Percentiles rank a stretch among this genome's conserved stretches.
These are phyloP conservation scores for Neohortaea acidophila DNA, from an alignment of 495 filamentous ascomycete genomes.

Conservation along the genomic window DNA sequence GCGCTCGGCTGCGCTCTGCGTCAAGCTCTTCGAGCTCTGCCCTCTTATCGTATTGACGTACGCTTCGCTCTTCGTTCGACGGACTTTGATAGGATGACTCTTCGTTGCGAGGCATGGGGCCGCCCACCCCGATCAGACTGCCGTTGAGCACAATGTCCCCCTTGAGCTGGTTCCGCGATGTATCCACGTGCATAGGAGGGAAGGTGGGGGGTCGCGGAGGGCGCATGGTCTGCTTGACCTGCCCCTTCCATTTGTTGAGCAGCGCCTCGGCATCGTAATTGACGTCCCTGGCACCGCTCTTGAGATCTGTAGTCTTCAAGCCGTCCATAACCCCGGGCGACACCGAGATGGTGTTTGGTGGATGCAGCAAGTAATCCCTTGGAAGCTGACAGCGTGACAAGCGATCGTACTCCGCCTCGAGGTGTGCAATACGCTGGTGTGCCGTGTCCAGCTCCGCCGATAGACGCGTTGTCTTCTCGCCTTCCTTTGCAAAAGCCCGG, in stretches of 20 bases:
- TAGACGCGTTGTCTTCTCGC: conserved; percentile 46
- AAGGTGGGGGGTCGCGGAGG: background rate
- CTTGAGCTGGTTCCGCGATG: background rate
- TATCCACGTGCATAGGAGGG: background rate
- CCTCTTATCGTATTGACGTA: too few relatives aligned
- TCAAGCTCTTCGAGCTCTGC: too few relatives aligned
- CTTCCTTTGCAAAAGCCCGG: conserved; percentile 51
- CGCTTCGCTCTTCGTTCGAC: too few relatives aligned
- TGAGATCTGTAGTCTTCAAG: background rate
- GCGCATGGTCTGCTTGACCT: conserved; percentile 1
- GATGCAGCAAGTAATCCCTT: conserved; percentile 51
- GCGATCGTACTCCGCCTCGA: conserved; percentile 53
- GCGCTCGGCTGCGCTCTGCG: too few relatives aligned
- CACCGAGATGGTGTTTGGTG: conserved; percentile 47
- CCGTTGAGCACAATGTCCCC: conserved; percentile 13
- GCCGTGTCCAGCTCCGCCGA: conserved; percentile 46
- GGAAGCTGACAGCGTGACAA: conserved; percentile 54
- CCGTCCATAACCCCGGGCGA: conserved; percentile 27
- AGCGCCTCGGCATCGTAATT: conserved; percentile 13
- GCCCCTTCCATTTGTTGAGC: conserved; percentile 8
- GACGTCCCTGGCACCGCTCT: background rate
- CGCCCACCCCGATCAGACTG: conserved; percentile 9
- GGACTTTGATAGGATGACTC: too few relatives aligned
- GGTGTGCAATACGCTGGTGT: conserved; percentile 56
- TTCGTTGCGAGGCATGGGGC: conserved; percentile 11